A percentile compares a stretch with the other conserved stretches of the same genome.
Conservation (phyloP, 2,329 filamentous ascomycete species). For the Colletotrichum cereale region DNA sequence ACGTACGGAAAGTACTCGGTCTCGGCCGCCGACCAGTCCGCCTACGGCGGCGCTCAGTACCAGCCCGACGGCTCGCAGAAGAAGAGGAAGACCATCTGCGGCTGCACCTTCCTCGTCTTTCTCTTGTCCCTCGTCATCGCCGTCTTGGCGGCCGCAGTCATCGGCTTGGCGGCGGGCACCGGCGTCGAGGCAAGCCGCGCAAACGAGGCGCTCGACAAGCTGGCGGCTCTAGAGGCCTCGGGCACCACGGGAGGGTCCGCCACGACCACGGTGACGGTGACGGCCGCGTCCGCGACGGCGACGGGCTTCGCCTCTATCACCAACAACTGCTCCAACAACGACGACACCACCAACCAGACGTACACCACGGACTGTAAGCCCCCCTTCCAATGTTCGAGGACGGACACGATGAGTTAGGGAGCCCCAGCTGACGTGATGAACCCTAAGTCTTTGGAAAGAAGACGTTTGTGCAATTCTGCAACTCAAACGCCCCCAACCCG, state of each 20-base stretch:
- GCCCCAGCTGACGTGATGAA: conserved; percentile 29
- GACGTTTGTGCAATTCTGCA: conserved; percentile 59
- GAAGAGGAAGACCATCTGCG: conserved; percentile 34
- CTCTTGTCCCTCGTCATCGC: conserved; percentile 56
- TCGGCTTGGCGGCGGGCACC: conserved; percentile 59
- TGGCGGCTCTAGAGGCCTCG: conserved; percentile 48
- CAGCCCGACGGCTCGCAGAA: conserved; percentile 11
- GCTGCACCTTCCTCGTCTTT: conserved; percentile 54
- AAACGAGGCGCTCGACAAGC: conserved; percentile 50
- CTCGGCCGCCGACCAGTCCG: conserved; percentile 25
- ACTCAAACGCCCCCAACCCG: conserved; percentile 53
- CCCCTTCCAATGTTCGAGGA: background rate
- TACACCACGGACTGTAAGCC: conserved; percentile 56
- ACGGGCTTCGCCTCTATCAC: conserved; percentile 51
- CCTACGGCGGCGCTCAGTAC: conserved; percentile 26
- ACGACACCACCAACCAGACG: conserved; percentile 51
- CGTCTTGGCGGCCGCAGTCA: conserved; percentile 54
- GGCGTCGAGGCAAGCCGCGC: conserved; percentile 57
- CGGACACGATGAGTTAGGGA: background rate
- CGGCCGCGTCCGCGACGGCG: conserved; percentile 44
- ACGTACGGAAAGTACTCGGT: conserved; percentile 27
- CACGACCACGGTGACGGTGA: conserved; percentile 38
- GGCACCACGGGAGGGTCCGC: conserved; percentile 37
- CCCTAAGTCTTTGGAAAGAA: conserved; percentile 52
- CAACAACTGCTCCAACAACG: conserved; percentile 54